Conservation (phyloP, 306 rosid genomes). For the Luffa acutangula region DNA sequence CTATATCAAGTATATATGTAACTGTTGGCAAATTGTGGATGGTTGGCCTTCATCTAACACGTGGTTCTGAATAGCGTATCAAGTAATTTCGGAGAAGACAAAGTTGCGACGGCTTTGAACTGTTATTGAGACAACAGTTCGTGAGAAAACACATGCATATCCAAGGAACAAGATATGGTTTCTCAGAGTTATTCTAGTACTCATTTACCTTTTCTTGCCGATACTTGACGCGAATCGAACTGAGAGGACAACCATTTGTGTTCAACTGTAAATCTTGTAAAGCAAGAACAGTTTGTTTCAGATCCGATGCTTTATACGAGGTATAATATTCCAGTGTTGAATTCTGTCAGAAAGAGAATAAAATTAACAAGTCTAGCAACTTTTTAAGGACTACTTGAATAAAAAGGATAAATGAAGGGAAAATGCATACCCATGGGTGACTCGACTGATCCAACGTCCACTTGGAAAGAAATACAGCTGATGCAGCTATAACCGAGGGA, state of each 20-base stretch:
- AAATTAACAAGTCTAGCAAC: constrained; percentile 6
- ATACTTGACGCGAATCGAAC: constrained; percentile 57
- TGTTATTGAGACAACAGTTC: constrained; percentile 20
- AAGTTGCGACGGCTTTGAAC: constrained; percentile 62
- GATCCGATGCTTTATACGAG: constrained; percentile 53
- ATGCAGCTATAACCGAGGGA: constrained; percentile 85
- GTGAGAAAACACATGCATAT: constrained; percentile 3
- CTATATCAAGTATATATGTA: constrained; percentile 12
- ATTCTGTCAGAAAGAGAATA: constrained; percentile 40
- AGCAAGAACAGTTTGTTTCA: constrained; percentile 60
- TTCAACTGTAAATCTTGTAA: constrained; percentile 71
- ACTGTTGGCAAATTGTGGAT: constrained; percentile 9
- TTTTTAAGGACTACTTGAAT: constrained; percentile 8
- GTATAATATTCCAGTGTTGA: constrained; percentile 73
- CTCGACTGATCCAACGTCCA: constrained; percentile 79
- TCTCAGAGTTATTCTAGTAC: not conserved
- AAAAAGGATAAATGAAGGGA: not conserved
- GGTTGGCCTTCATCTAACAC: constrained; percentile 32
- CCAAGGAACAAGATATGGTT: not conserved
- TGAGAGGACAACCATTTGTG: constrained; percentile 46
- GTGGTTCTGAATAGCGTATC: constrained; percentile 47
- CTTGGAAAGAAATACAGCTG: constrained; percentile 78
- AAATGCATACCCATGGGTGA: constrained; percentile 81
- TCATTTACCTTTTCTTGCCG: constrained; percentile 57
- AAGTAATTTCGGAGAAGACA: constrained; percentile 54